A percentile compares a stretch with the other conserved stretches of the same genome.
Evolutionary conservation across 2,329 filamentous ascomycete species (phyloP).

Genomic region (Tolypocladium endophyticum): DNA sequence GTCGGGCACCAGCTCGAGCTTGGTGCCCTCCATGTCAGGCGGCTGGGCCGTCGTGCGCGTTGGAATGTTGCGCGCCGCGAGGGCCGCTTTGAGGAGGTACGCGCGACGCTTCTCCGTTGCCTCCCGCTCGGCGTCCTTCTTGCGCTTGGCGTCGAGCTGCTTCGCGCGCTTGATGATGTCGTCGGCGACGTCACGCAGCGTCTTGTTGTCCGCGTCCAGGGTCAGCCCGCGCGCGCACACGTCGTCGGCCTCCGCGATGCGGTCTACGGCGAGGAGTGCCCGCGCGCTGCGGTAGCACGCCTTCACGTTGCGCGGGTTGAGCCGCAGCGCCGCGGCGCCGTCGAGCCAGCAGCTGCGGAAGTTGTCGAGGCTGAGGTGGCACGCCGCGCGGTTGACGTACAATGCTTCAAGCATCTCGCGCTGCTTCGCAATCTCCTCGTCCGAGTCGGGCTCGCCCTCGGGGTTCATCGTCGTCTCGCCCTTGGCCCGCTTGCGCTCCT

Average conservation of each 20-base stretch:
- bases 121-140: constrained; percentile 43
- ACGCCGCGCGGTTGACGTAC: constrained; percentile 80
- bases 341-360: constrained; percentile 80
- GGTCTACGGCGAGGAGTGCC: constrained; percentile 70
- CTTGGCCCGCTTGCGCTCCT: constrained; percentile 44
- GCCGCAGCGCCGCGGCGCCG: constrained; percentile 65
- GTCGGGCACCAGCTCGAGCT: constrained; percentile 58
- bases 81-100: constrained; percentile 52
- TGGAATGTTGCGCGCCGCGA: constrained; percentile 60
- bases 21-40: constrained; percentile 82
- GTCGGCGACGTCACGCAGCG: constrained; percentile 50
- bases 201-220: constrained; percentile 58
- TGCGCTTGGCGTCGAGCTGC: constrained; percentile 42
- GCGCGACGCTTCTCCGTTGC: constrained; percentile 45
- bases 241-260: constrained; percentile 70
- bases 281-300: constrained; percentile 77
- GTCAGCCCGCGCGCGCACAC: constrained; percentile 63
- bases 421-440: constrained; percentile 52
- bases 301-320: constrained; percentile 78
- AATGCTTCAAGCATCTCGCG: constrained; percentile 60
- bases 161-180: constrained; percentile 54
- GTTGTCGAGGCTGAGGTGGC: constrained; percentile 81
- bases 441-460: constrained; percentile 22
- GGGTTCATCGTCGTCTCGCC: constrained; percentile 18
- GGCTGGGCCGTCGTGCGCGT: constrained; percentile 57